Percentiles rank a stretch among this genome's conserved stretches.
These are phyloP conservation scores for Boletus smithii DNA, from an alignment of 1,284 basidiomycete genomes.

Conservation along the genomic window DNA sequence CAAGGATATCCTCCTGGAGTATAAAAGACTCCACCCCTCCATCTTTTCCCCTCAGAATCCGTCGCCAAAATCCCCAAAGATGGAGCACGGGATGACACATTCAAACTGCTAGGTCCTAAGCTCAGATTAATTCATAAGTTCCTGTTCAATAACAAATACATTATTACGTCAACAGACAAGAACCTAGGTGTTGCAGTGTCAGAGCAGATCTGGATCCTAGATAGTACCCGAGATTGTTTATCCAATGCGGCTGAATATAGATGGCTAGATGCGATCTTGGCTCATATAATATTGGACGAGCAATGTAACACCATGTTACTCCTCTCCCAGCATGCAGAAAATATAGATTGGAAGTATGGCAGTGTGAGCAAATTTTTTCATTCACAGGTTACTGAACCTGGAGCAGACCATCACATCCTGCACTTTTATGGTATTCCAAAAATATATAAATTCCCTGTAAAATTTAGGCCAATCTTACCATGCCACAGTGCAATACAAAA, in stretches of 20 bases:
- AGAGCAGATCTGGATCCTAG: conserved; percentile 4
- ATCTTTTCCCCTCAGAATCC: no score
- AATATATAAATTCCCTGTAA: conserved; percentile 6
- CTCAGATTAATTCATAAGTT: background rate
- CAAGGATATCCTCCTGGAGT: no score
- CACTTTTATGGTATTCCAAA: conserved; percentile 12
- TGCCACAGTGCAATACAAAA: conserved; percentile 5
- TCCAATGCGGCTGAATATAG: background rate
- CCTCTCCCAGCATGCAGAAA: background rate
- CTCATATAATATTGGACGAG: accelerated
- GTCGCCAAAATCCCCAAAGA: background rate
- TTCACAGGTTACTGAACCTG: background rate
- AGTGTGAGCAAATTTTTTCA: background rate
- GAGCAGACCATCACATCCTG: background rate
- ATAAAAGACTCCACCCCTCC: no score
- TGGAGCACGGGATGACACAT: background rate
- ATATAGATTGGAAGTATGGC: background rate
- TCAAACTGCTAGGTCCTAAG: conserved; percentile 4
- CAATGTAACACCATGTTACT: background rate
- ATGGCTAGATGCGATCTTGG: no score
- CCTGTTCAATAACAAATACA: background rate
- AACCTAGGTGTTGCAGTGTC: conserved; percentile 11
- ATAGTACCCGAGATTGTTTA: background rate
- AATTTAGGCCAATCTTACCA: background rate
- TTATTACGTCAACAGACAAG: conserved; percentile 4